Evolutionary conservation across 2,329 filamentous ascomycete genomes (phyloP).

Genomic region (Aureobasidium sp.): DNA sequence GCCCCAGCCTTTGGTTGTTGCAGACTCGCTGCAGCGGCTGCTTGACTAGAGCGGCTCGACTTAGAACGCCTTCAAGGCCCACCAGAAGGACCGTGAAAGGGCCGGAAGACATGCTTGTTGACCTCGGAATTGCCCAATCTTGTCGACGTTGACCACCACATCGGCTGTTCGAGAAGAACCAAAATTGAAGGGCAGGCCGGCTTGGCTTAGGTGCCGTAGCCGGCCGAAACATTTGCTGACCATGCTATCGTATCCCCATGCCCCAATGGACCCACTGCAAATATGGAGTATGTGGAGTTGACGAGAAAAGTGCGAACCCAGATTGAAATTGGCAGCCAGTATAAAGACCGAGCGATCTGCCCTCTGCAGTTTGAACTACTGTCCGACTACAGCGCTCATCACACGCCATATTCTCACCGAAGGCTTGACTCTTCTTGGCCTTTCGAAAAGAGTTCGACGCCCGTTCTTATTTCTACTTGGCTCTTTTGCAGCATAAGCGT

Average conservation of each 20-base stretch:
- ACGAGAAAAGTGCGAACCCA: background rate
- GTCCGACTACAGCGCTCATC: slow-evolving; percentile 8
- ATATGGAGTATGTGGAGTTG: slow-evolving; percentile 16
- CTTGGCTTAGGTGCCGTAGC: slow-evolving; percentile 11
- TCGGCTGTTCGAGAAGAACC: slow-evolving; percentile 5
- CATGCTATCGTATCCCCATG: slow-evolving; percentile 10
- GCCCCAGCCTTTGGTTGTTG: background rate
- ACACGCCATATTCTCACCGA: background rate
- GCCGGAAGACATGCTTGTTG: slow-evolving; percentile 5
- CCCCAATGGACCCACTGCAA: slow-evolving; percentile 10
- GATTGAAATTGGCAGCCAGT: slow-evolving; percentile 2
- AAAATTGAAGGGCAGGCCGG: background rate
- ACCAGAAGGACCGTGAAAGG: slow-evolving; percentile 6
- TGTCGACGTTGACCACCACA: slow-evolving; percentile 2
- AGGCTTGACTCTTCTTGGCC: slow-evolving; percentile 11
- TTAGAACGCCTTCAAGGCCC: background rate
- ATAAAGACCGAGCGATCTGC: slow-evolving; percentile 14
- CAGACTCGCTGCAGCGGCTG: background rate
- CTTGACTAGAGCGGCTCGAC: background rate
- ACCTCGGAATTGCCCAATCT: slow-evolving; percentile 1
- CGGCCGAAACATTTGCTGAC: slow-evolving; percentile 10
- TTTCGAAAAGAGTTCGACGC: background rate
- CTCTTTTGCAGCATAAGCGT: background rate
- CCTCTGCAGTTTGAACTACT: slow-evolving; percentile 2
- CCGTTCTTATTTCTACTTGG: slow-evolving; percentile 8